Evolutionary conservation across 192 early-diverging fungal genomes (phyloP), one percentile per base, ranked within the genome.

Genomic region (Chytriomyces hyalinus): DNA sequence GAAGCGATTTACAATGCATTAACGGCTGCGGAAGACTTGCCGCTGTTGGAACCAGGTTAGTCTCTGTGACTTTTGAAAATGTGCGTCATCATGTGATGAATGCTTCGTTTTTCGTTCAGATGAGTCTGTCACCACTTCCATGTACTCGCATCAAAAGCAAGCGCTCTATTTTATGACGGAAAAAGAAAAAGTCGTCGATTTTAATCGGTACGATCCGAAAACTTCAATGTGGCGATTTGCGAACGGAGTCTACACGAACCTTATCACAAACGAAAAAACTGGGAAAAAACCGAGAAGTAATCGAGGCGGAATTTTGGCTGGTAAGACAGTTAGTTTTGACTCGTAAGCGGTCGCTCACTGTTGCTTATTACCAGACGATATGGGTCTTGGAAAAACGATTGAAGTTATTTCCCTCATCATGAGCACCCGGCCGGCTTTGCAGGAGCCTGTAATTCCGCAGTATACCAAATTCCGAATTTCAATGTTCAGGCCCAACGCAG

Each of bases 131-230:
- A 49, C 71, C 17, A 86, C 94, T 1, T 75, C 67, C n/a, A 78
- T 96, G 84, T 91, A 91, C 63, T 82, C 89, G 67, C 92, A 96
- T 80, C 94, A 96, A 70, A 91, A 90, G 68, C 94, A 96, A 79
- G 94, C 92, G 3, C 87, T 96, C 6, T 87, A 88, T 75, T 96
- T 93, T 76, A 90, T 96, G 87, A 66, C 89, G 48, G 83, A 92
- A 68, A 87, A 93, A 20, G 94, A 96, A 78, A 90, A 88, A 36
- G 81, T 82, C 28, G 87, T 90, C 11, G 87, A 91, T 63, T 90
- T 88, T 45, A 77, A 83, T 0, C 80, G 78, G 36, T 83, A 82
- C 28, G 79, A 90, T 60, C 82, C 79, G 43, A 87, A 68, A 48
- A 69, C 70, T 17, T 83, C 85, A 50, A 15, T 85, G 71, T 70